Evolutionary conservation across 805 yeast genomes (phyloP), one percentile per base, ranked within the genome.

Genomic region (Metschnikowia lachancei): DNA sequence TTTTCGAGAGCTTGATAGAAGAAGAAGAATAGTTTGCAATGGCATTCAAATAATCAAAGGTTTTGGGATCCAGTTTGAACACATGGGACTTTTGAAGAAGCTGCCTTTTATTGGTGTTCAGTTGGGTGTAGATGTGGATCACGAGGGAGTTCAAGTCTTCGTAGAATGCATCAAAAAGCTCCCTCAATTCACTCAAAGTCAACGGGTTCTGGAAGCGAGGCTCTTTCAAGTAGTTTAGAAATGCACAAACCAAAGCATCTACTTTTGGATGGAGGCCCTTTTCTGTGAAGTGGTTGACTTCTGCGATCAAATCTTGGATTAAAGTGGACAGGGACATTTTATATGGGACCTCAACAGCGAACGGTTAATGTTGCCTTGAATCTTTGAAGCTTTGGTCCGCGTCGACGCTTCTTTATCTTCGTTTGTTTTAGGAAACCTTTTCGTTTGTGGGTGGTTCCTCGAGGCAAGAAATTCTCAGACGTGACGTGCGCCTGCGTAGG

Each of bases 141-240:
- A 60, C 63, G 14, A 69, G 54, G 13, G 69, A 59, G 54, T 68
- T 63, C 47, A 72, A 59, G 46, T 72, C 75, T n/a, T 59, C 59
- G 56, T 67, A 68, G 51, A 70, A 72, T 16, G 56, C 54, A 31
- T 58, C 56, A 51, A 72, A 72, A 36, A 72, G 55, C 17, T 46
- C 36, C 11, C 69, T 60, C 31, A 72, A 56, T 52, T 72, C 75
- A 17, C 47, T 40, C 18, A 70, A 56, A 10, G 71, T 60, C 19
- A 72, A 57, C 5, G 76, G 76, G 33, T 67, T 57, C 55, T 66
- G 75, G 49, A 65, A 72, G 20, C 76, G 61, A 10, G 76, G 76
- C 49, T 71, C 76, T 50, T 67, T 67, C 45, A 72, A 59, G 45
- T 70, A 70, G 45, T 59, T 61, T 28, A 66, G 51, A 39, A 67